Evolutionary conservation across 1,284 basidiomycete species (phyloP).

Genomic region (Austropuccinia psidii): DNA sequence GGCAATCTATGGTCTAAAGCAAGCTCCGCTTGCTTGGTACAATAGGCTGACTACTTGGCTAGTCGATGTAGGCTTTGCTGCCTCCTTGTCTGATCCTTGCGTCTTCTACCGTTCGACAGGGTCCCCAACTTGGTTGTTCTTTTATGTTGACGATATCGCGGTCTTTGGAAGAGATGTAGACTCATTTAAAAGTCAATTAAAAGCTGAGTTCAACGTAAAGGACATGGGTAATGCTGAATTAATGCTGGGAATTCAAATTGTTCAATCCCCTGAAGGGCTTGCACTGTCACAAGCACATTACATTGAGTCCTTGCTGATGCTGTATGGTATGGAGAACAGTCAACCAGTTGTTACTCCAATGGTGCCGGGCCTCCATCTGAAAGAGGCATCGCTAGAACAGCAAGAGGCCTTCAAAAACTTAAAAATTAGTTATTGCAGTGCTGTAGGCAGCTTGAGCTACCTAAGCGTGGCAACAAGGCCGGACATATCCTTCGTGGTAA

Average conservation of each 20-base stretch:
- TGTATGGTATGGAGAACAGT: neutral
- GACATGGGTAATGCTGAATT: neutral
- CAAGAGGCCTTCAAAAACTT: neutral
- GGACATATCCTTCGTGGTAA: neutral
- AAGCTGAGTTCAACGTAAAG: neutral
- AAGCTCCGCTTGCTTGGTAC: neutral
- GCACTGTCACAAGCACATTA: neutral
- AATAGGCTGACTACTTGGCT: neutral
- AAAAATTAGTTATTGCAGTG: neutral
- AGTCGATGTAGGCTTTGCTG: neutral
- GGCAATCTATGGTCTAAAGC: neutral
- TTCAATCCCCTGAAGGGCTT: neutral
- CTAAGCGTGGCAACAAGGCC: neutral
- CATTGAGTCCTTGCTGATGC: neutral
- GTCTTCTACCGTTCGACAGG: neutral
- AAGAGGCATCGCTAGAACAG: neutral
- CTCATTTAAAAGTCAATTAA: neutral
- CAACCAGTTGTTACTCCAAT: neutral
- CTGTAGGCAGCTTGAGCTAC: neutral
- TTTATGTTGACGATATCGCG: neutral
- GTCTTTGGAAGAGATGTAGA: neutral
- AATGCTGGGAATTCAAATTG: neutral
- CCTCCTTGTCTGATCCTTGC: neutral
- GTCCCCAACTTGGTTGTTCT: neutral
- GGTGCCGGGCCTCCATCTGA: neutral